Evolutionary conservation across 352 stramenopile species (phyloP), one percentile per base, ranked within the genome.

Genomic region (Globisporangium perplexum): DNA sequence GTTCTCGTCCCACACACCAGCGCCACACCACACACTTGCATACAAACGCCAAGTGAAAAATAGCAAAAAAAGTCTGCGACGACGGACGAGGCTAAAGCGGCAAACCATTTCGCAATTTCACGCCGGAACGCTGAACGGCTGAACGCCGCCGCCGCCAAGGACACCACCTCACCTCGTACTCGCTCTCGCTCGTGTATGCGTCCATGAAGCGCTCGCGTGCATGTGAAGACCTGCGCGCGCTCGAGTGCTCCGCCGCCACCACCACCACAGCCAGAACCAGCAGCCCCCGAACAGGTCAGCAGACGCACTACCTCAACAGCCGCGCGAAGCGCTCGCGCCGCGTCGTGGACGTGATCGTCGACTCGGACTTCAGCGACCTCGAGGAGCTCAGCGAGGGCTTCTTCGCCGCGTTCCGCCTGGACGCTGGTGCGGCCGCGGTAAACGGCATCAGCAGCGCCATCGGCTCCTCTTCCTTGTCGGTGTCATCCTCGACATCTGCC

Each of bases 121-220:
- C 17, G 38, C n/a, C 38, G 17, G 7, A 45, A 45, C 18, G 39
- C 18, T n/a, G 24, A 18, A 50, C 30, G 20, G 23, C 47, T 41
- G n/a, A n/a, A 18, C 58, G 12, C 26, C 26, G 26, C 26, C 26
- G 5, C 26, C 47, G 46, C 48, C 33, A 14, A 24, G 47, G 14
- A 31, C 17, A 3, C 7, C 39, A 10, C 17, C 17, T 20, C 38
- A 23, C 17, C 45, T 46, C 36, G 17, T 22, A 62, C 47, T 18
- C 45, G 33, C 43, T 15, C 28, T n/a, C 24, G 18, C 18, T 31
- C 22, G 7, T 61, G 26, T 44, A 61, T 61, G 55, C 30, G 26
- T 50, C 38, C 24, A 85, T 88, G 77, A 88, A 88, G 61, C 70
- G 77, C 66, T 88, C 77, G 30, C 74, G 77, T 48, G 77, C 77